Base-by-base conservation (phyloP, 1,284 basidiomycete species). In the Moniliella sp. region DNA sequence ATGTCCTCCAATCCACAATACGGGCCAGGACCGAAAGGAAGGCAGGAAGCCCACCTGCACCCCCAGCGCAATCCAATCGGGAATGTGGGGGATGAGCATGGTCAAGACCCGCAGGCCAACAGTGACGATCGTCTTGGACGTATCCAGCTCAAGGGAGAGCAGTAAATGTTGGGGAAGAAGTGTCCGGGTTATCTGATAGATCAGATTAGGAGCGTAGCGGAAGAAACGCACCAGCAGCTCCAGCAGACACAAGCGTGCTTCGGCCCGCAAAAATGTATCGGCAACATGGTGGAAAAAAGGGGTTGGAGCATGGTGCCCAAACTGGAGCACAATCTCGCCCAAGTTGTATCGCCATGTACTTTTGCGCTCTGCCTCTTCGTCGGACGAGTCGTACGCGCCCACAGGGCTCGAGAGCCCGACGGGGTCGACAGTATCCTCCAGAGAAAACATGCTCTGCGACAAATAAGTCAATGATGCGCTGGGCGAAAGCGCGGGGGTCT, bases 51-150 rank as follows among this genome's bases (percentile, higher is more conserved):
- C 49, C 47, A 7, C 46, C 46, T 0, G 41, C 48, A 14, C 49
- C 49, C 14, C 48, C 48, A 27, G 42, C 9, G 48, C 46, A 25
- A 59, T 40, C 48, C 48, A 59, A 30, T 43, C 40, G 16, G 51
- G 51, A 10, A 56, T 47, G 34, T 59, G 54, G 1, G 56, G 56
- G 19, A 59, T 39, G 27, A 59, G 42, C 40, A 57, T 59, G 30
- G 53, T 41, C 14, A 56, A 34, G 5, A 49, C 44, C 4, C 45
- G 45, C 23, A 50, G 35, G 13, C 50, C 49, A 21, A 55, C 42
- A 26, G 51, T 37, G 27, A 48, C 35, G 28, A 40, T 34, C 5
- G 45, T 53, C 21, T 46, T 46, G 5, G 42, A 45, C 4, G 49
- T 48, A 31, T 54, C 52, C 19, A 47, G 37, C 34, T 51, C 45